Base-by-base conservation (phyloP, 306 rosid species). In the Malus orientalis region DNA sequence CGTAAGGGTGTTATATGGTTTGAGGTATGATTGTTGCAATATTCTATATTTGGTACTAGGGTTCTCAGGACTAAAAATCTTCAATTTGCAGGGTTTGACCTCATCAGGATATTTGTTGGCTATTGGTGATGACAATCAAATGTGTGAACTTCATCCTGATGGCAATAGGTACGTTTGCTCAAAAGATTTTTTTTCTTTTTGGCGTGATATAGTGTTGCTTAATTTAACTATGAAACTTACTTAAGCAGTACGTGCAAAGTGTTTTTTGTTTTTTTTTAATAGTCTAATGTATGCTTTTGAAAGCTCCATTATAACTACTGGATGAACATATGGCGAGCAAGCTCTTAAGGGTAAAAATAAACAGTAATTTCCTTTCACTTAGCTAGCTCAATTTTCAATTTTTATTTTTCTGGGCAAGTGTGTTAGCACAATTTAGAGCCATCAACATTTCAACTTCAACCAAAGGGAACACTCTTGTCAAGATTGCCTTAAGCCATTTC, bases 61-160 rank as follows among this genome's bases (percentile, higher is more conserved):
- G 67, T 70, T 62, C 66, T 14, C 40, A 30, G 19, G 68, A 33
- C 32, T 77, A 38, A 73, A 68, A 74, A 49, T 82, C 29, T 76
- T 77, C 18, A 30, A 76, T 75, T n/a, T 82, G 76, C 74, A 89
- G 93, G 89, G 93, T 68, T 74, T 89, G 83, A 89, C 90, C 19
- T 79, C 86, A 65, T 83, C 91, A 5, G 97, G 96, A 76, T 90
- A 89, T 77, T 85, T 93, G 81, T 85, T 91, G 61, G 96, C 96
- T 54, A 76, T 93, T 73, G 96, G 91, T 60, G 93, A 91, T 79
- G 97, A 91, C 91, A 82, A 81, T 87, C 97, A 86, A 76, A 87
- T 91, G 91, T 90, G 86, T 62, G 91, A 93, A 89, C 96, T 90
- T 81, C 98, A 93, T 83, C 98, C 97, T 74, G 97, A 93, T 88